Evolutionary conservation across 2,329 filamentous ascomycete species (phyloP), one percentile per base, ranked within the genome.

Genomic region (Cladosporium austrohemisphaericum): DNA sequence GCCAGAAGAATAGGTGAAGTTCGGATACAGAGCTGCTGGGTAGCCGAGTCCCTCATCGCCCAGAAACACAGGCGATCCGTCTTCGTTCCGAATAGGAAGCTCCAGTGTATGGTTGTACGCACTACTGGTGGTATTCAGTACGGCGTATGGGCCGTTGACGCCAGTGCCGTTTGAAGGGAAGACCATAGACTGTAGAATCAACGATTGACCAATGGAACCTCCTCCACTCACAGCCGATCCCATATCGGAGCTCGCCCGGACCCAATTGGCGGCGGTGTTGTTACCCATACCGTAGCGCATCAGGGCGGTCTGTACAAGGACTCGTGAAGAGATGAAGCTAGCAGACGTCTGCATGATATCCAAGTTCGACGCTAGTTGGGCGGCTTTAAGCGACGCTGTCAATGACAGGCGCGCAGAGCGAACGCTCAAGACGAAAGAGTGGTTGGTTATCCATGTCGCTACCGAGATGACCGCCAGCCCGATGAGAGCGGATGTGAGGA

Each of bases 381-480:
- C 83, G 16, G 90, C 85, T 68, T 95, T 95, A 63, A 95, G 81
- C 2, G 86, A 90, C 5, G 91, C 91, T 1, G 88, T 88, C 54
- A 95, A 76, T 20, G 83, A 74, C 40, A 96, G 79, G 44, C 84
- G 79, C 44, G 56, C 55, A 3, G 66, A 75, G 66, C 76, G 73
- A 49, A 84, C 74, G 41, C 65, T 66, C 25, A 82, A 71, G 19
- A 85, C 79, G 57, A 84, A 83, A 52, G 73, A 71, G 62, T 82
- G 77, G 55, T 79, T 83, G 48, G 81, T 81, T 53, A 75, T 65
- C 73, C 73, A 76, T 65, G 84, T 87, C 60, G 90, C 88, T 55
- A 95, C 79, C 13, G 88, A 83, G 53, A 95, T 78, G 54, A 95
- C 82, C 49, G 85, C 81, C 54, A 95, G 78, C 47, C 85, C 84